phyloP scores from a whole-genome alignment of 2,329 filamentous ascomycete genomes.

The Sporothrix pallida region DNA sequence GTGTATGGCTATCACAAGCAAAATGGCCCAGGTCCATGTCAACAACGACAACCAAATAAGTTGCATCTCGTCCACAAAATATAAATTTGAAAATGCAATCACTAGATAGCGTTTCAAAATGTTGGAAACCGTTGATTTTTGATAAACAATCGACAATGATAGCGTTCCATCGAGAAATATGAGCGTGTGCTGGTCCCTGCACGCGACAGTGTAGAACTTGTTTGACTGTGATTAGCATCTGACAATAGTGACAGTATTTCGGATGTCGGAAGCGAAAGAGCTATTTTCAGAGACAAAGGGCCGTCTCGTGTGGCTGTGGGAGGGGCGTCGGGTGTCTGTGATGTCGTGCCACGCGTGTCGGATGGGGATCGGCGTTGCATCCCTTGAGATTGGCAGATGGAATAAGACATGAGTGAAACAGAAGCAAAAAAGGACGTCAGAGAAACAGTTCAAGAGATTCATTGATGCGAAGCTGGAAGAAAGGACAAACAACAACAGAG shows the following conservation, averaged over 20 bases:
- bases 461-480: background rate
- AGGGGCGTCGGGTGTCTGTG: background rate
- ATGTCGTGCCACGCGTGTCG: slow-evolving; percentile 15
- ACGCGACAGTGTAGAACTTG: no score
- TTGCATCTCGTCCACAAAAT: background rate
- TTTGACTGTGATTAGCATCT: no score
- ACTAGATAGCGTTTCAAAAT: no score
- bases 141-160: background rate
- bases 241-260: background rate
- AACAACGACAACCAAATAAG: background rate
- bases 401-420: slow-evolving; percentile 13
- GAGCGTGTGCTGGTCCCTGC: background rate
- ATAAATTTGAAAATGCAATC: no score
- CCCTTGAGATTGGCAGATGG: slow-evolving; percentile 13
- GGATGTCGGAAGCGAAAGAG: background rate
- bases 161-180: background rate
- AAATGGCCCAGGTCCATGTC: background rate
- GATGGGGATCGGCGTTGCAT: slow-evolving; percentile 18
- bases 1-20: slow-evolving; percentile 20
- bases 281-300: background rate
- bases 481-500: background rate
- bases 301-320: background rate
- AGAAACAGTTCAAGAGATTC: background rate
- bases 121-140: background rate
- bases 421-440: background rate